Evolutionary conservation across 2,329 filamentous ascomycete species (phyloP), one percentile per base, ranked within the genome.

Genomic region (Setomelanomma holmii): DNA sequence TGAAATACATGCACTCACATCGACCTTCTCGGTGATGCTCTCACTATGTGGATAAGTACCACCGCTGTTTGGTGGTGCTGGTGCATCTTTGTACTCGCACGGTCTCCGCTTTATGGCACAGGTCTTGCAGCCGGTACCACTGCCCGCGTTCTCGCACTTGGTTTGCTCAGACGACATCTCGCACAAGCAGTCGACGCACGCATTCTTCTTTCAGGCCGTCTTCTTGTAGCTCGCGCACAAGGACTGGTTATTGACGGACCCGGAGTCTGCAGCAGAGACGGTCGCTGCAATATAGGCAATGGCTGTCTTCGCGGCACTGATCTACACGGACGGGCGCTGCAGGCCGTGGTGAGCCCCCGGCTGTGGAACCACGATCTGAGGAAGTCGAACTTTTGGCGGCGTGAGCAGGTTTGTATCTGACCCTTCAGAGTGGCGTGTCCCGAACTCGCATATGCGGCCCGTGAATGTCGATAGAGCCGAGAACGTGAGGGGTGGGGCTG

Each of bases 101-200:
- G 90, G 84, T 68, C 89, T 84, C 39, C 87, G 86, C 44, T 85
- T 85, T 53, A 86, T 86, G 68, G 88, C 84, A 71, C 91, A 96
- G 11, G 86, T 86, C 56, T 89, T 86, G 77, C 91, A 96, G 14
- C 84, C 85, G 14, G 86, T 87, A 56, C 84, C 84, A 51, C 87
- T 84, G 54, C 89, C 89, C 61, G 84, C 83, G 75, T 95, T 95
- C 73, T 91, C 86, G 77, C 91, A 96, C 76, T 93, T 93, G 71
- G 93, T 90, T 95, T 96, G 71, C 89, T 91, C 65, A 86, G 85
- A 51, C 90, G 84, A 71, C 90, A 93, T 58, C 86, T 82, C 55
- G 85, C 80, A 75, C 90, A 95, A 41, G 90, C 90, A 69, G 93
- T 91, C 67, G 88, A 90, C 40, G 89, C 91, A 62, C 90, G 84